Conservation (phyloP, 371 early-diverging fungal species). For the Actinomucor elegans region DNA sequence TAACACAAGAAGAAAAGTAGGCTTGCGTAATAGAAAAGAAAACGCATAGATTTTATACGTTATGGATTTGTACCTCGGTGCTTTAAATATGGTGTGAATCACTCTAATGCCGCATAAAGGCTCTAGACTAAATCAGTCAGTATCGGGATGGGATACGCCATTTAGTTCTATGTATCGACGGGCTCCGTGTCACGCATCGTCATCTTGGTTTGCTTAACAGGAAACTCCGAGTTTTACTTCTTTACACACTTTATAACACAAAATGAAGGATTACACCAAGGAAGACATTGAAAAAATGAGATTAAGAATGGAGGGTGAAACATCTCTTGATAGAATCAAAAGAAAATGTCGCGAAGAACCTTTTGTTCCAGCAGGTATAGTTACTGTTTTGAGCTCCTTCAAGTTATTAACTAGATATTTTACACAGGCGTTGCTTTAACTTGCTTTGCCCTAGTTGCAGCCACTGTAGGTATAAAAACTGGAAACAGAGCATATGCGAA, state of each 20-base stretch:
- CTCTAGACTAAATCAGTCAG: no score
- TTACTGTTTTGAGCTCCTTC: no score
- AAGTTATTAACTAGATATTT: background rate
- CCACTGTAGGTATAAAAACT: conserved; percentile 47
- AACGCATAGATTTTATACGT: no score
- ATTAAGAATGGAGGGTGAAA: conserved; percentile 37
- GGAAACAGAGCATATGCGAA: conserved; percentile 50
- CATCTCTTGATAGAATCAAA: conserved; percentile 39
- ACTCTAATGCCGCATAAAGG: no score
- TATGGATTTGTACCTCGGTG: no score
- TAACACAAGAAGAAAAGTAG: no score
- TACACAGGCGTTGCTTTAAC: conserved; percentile 48
- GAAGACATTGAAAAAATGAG: conserved; percentile 45
- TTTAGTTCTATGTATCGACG: no score
- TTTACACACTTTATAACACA: conserved; percentile 2
- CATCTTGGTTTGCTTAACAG: background rate
- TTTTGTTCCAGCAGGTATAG: conserved; percentile 48
- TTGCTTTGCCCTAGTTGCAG: conserved; percentile 52
- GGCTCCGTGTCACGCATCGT: no score
- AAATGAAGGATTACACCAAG: conserved; percentile 24
- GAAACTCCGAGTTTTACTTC: background rate
- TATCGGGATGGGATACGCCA: no score
- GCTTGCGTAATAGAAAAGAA: no score
- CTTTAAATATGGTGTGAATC: no score
- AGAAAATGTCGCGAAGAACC: conserved; percentile 50